phyloP scores from a whole-genome alignment of 495 filamentous ascomycete species.

The Penicillium subrubescens region DNA sequence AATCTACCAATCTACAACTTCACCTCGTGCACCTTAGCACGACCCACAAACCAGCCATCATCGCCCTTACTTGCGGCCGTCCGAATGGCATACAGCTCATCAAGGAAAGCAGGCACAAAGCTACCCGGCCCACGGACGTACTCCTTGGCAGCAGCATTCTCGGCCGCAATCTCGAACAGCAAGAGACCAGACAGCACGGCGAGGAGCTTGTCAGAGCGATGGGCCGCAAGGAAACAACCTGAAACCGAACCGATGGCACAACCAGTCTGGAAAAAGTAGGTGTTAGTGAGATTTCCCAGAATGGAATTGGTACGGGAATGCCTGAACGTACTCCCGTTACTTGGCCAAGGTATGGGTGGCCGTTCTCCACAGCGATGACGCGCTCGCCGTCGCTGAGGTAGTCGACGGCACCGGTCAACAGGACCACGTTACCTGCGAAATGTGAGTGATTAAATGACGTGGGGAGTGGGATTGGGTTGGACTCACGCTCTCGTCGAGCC shows the following conservation, averaged over 20 bases:
- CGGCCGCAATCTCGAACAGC: constrained; percentile 84
- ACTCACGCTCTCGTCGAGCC: constrained; percentile 61
- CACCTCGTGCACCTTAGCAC: constrained; percentile 56
- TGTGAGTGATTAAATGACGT: background rate
- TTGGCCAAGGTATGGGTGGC: constrained; percentile 72
- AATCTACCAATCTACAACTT: constrained; percentile 27
- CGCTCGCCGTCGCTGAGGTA: constrained; percentile 73
- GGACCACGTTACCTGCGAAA: constrained; percentile 63
- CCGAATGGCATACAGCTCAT: constrained; percentile 62
- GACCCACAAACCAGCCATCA: constrained; percentile 52
- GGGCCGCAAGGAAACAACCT: constrained; percentile 67
- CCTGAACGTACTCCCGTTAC: constrained; percentile 68
- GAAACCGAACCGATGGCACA: constrained; percentile 84
- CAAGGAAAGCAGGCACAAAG: constrained; percentile 85
- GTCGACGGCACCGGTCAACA: constrained; percentile 83
- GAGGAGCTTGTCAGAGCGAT: constrained; percentile 63
- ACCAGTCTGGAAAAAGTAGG: constrained; percentile 55
- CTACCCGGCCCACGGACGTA: constrained; percentile 81
- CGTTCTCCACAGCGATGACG: constrained; percentile 71
- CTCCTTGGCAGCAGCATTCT: constrained; percentile 61
- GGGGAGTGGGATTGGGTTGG: background rate
- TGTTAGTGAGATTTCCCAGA: constrained; percentile 8
- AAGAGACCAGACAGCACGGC: constrained; percentile 70
- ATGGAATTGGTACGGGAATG: background rate
- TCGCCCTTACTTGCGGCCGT: constrained; percentile 50